Conservation (phyloP, 495 filamentous ascomycete genomes). For the Platismatia glauca region DNA sequence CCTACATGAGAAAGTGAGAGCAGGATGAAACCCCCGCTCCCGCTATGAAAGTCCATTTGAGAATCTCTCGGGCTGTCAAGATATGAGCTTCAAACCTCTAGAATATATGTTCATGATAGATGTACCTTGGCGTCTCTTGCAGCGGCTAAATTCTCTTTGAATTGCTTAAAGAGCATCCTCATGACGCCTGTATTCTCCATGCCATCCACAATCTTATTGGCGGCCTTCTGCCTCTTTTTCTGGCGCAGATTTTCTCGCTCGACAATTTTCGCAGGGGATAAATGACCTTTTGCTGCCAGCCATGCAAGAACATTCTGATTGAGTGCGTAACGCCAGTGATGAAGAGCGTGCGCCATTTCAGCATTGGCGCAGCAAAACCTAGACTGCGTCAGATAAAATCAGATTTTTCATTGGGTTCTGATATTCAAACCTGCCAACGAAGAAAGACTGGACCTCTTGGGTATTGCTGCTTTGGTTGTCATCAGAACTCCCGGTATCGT, state of each 20-base stretch:
- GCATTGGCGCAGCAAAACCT: constrained; percentile 61
- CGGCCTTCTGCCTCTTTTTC: constrained; percentile 44
- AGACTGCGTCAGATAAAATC: neutral
- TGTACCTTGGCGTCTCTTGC: constrained; percentile 43
- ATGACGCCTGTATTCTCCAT: constrained; percentile 51
- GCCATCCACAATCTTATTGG: constrained; percentile 46
- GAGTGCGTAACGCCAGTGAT: constrained; percentile 69
- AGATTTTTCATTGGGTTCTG: neutral
- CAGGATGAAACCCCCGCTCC: neutral
- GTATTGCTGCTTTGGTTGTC: constrained; percentile 29
- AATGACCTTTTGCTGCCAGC: constrained; percentile 47
- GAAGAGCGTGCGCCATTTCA: constrained; percentile 56
- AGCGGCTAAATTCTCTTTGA: constrained; percentile 47
- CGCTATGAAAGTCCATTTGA: neutral
- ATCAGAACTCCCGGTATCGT: constrained; percentile 25
- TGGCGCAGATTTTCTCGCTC: constrained; percentile 44
- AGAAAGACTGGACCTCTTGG: constrained; percentile 33
- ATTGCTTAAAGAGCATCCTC: constrained; percentile 48
- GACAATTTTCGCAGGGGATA: constrained; percentile 43
- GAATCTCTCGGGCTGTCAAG: constrained; percentile 14
- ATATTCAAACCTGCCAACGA: constrained; percentile 35
- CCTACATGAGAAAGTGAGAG: no score
- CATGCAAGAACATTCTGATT: constrained; percentile 60
- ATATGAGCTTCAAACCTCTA: neutral
- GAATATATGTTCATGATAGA: neutral